A percentile compares a stretch with the other conserved stretches of the same genome.
Conservation (phyloP, 2,329 filamentous ascomycete species). For the Claviceps humidiphila region DNA sequence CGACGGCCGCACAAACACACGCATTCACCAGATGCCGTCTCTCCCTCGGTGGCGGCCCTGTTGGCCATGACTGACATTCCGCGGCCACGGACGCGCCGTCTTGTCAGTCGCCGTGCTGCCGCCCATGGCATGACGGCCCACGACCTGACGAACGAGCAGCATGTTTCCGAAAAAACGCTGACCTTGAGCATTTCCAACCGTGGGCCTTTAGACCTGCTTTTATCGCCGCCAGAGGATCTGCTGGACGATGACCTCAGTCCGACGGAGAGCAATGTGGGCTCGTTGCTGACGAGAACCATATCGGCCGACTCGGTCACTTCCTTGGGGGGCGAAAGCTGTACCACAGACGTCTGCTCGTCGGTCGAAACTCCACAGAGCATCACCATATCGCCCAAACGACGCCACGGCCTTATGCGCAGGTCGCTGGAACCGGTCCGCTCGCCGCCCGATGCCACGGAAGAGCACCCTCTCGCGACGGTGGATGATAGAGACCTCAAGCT, state of each 20-base stretch:
- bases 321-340: constrained; percentile 39
- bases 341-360: constrained; percentile 35
- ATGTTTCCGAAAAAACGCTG: constrained; percentile 44
- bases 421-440: constrained; percentile 42
- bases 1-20: constrained; percentile 24
- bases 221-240: constrained; percentile 46
- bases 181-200: constrained; percentile 41
- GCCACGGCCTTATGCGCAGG: constrained; percentile 28
- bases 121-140: constrained; percentile 33
- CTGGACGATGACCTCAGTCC: constrained; percentile 33
- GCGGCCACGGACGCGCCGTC: constrained; percentile 19
- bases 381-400: constrained; percentile 16
- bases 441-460: constrained; percentile 36
- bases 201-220: constrained; percentile 44
- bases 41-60: constrained; percentile 46
- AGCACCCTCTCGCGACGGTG: constrained; percentile 34
- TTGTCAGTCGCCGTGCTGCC: constrained; percentile 26
- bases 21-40: constrained; percentile 40
- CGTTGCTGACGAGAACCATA: constrained; percentile 37
- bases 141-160: constrained; percentile 30
- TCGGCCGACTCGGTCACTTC: constrained; percentile 51
- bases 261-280: constrained; percentile 40
- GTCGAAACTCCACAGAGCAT: constrained; percentile 34
- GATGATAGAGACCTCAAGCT: constrained; percentile 27
- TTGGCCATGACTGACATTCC: constrained; percentile 51